Base-by-base conservation (phyloP, 2,329 filamentous ascomycete genomes). In the Neophaeococcomyces aloes region DNA sequence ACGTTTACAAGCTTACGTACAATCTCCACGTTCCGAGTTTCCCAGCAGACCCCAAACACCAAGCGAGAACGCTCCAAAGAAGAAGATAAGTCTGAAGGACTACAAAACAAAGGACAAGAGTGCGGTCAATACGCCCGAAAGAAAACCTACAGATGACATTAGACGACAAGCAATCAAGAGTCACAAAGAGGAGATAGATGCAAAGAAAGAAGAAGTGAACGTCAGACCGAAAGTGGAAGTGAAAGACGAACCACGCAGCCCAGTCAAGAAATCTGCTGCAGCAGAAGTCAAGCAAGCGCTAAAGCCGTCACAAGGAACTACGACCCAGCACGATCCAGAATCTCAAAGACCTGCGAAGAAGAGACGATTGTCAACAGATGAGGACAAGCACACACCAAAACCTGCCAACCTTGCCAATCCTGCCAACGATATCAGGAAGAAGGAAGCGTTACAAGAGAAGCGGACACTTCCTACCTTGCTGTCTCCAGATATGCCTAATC, bases 31-130 rank as follows among this genome's bases (percentile, higher is more conserved):
- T 49, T 43, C 59, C 48, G 51, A 63, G 18, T 51, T 57, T 29
- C 48, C 49, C 17, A 64, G 60, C 50, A 61, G 61, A 19, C 59
- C 60, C 45, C 63, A 60, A 50, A 68, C 65, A 15, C 64, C 70
- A 29, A 57, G 45, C 53, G 34, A 61, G 56, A 41, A 59, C 53
- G 10, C 65, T 15, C 49, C 58, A 18, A 78, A 75, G 62, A 79
- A 78, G 64, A 79, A 78, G 59, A 78, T 80, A 48, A 77, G 66
- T 43, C 59, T 80, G 42, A 73, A 68, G 32, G 75, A 74, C 30
- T 81, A 79, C 60, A 78, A 75, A 59, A 74, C 69, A 48, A 76
- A 76, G 56, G 69, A 62, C 48, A 66, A 61, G 43, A 63, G 57
- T 32, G 59, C 47, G n/a, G 34, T 45, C n/a, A 44, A 37, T 33